Evolutionary conservation across 495 filamentous ascomycete genomes (phyloP), one percentile per base, ranked within the genome.

Genomic region (Aspergillus avenaceus): DNA sequence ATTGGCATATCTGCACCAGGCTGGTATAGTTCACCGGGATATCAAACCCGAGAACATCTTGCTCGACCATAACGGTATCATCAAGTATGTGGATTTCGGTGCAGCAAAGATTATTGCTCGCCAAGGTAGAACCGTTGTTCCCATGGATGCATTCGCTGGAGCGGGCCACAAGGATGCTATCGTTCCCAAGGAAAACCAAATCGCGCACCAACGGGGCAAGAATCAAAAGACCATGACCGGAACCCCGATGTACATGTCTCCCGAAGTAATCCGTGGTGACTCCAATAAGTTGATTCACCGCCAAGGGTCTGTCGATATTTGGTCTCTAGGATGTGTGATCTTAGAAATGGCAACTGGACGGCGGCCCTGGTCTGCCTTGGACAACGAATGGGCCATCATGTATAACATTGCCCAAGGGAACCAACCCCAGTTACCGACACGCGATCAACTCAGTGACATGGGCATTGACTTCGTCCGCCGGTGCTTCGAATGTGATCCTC

Each of bases 351-450:
- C 90, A 14, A 97, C 91, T 1, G 93, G 93, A 25, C 82, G 90
- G 44, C 84, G 95, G 23, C 93, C 93, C 16, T 98, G 93, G 93
- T 91, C 91, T n/a, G 86, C 84, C 53, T 80, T 97, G 6, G 93
- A 98, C 71, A 98, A 98, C 65, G 93, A 98, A 66, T 98, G 93
- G 92, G 93, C 93, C 27, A 97, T 98, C 71, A 98, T 98, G 93
- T 98, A 96, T 81, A 97, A 97, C 68, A 98, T 98, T 54, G 93
- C 93, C 3, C 91, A 95, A 59, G 93, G 93, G 46, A 95, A 97
- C 55, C 84, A 88, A 47, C 93, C 93, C 2, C 84, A 87, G 53
- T 74, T 97, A 25, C 93, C 93, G 12, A 71, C 76, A 2, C 67
- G 75, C 3, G 93, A 97, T 42, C 92, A 97, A 63, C 79, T 98